Base-by-base conservation (phyloP, 2,329 filamentous ascomycete species). In the Trichoderma oligosporum region DNA sequence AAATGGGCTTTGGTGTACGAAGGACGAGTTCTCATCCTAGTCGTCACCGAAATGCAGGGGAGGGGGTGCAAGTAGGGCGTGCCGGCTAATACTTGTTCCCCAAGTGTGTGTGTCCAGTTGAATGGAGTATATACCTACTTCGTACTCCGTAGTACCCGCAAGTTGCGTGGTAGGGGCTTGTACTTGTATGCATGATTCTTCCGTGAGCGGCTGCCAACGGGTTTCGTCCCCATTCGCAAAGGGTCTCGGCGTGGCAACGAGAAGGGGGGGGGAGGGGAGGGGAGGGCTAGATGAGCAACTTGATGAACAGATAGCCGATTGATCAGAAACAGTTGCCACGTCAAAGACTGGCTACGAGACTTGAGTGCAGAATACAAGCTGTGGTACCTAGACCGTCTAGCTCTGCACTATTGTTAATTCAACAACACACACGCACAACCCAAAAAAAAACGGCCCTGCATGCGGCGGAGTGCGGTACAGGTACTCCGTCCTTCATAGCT, bases 21-120 rank as follows among this genome's bases (percentile, higher is more conserved):
- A 54, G 42, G 9, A 47, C 24, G 44, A 48, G 16, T 31, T 38
- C 42, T 52, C 56, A 35, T 61, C 58, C 58, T 62, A 58, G 64
- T 60, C 61, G 61, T 63, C 62, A 61, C 60, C 59, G 63, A 66
- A 59, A 61, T 59, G 60, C 63, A 64, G 64, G 65, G 68, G 64
- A 63, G 65, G 63, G 64, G 65, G 64, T 53, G 58, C 27, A 27
- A 29, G 27, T 16, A 59, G 42, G 57, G 51, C 47, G 42, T 56
- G 44, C 41, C 24, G 55, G 48, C 48, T 18, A n/a, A n/a, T n/a
- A 49, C 29, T 39, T 7, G 22, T 36, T n/a, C 18, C n/a, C 25
- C 9, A 16, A 29, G 24, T 24, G 18, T 22, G 31, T 11, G 47
- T 51, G 14, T 29, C 24, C 14, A 22, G 22, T n/a, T 16, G 24